phyloP scores from a whole-genome alignment of 352 stramenopile genomes.

The Phytophthora colocasiae region DNA sequence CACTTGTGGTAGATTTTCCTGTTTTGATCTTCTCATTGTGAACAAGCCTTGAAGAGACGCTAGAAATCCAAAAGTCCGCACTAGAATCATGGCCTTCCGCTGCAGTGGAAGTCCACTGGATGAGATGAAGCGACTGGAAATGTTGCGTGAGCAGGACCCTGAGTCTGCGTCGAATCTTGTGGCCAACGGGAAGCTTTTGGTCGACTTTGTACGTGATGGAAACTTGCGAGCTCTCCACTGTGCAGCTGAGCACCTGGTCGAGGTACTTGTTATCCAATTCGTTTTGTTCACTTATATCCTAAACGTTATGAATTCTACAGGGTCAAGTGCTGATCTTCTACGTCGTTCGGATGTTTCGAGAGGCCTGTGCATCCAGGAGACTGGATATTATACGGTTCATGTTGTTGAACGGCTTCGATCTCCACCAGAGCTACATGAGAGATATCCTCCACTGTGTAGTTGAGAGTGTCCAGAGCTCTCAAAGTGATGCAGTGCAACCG shows the following conservation, averaged over 20 bases:
- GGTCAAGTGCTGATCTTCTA: slow-evolving; percentile 70
- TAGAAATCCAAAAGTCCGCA: slow-evolving; percentile 11
- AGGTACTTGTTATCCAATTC: slow-evolving; percentile 26
- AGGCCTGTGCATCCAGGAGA: slow-evolving; percentile 48
- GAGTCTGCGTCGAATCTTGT: slow-evolving; percentile 65
- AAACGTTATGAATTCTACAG: slow-evolving; percentile 17
- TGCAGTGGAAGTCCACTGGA: slow-evolving; percentile 45
- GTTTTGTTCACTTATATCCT: not conserved
- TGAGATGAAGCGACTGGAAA: slow-evolving; percentile 69
- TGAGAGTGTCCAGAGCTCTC: slow-evolving; percentile 37
- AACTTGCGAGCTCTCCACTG: slow-evolving; percentile 59
- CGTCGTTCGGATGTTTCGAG: slow-evolving; percentile 70
- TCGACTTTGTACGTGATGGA: slow-evolving; percentile 55
- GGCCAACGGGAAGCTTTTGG: slow-evolving; percentile 69
- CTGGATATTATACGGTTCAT: slow-evolving; percentile 74
- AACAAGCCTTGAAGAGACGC: slow-evolving; percentile 21
- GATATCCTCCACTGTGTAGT: slow-evolving; percentile 65
- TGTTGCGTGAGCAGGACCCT: slow-evolving; percentile 48
- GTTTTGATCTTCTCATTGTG: not conserved
- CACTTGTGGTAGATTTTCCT: not conserved
- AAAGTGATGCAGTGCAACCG: slow-evolving; percentile 53
- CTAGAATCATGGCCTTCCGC: slow-evolving; percentile 52
- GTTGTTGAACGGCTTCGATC: slow-evolving; percentile 71
- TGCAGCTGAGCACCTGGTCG: slow-evolving; percentile 53
- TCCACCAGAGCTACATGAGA: slow-evolving; percentile 59